These are phyloP conservation scores for Fraxinus nigra DNA, from an alignment of 305 asterid species.

Conservation along the genomic window DNA sequence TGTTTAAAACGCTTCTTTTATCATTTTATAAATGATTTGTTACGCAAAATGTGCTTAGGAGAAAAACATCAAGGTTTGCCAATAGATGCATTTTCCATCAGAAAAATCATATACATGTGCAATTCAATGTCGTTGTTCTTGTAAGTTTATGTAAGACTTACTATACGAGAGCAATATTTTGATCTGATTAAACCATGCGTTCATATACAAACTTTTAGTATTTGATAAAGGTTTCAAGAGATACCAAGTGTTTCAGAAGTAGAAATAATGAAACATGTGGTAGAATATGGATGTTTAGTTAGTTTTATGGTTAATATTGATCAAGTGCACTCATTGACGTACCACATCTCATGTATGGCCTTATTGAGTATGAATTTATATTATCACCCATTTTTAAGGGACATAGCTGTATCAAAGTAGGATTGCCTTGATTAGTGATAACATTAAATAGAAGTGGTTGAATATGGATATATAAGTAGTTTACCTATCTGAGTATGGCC, in stretches of 20 bases:
- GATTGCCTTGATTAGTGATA: background rate
- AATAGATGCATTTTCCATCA: background rate
- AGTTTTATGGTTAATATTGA: background rate
- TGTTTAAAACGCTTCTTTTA: background rate
- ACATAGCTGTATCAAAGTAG: background rate
- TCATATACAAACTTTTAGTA: background rate
- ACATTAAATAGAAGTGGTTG: background rate
- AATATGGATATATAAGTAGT: background rate
- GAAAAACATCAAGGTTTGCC: background rate
- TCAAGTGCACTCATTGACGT: background rate
- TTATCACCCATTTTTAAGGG: background rate
- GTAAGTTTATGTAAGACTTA: background rate
- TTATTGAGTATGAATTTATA: background rate
- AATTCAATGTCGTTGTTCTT: conserved; percentile 2
- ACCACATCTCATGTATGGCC: background rate
- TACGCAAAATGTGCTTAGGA: background rate
- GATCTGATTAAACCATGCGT: background rate
- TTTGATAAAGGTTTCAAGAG: background rate
- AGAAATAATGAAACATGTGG: background rate
- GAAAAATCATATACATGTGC: background rate
- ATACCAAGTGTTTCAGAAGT: conserved; percentile 9
- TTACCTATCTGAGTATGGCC: background rate
- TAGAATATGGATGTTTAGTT: background rate
- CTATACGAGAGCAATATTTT: background rate
- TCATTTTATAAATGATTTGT: background rate